Percentiles rank a stretch among this genome's conserved stretches.
These are phyloP conservation scores for Lupinus albus DNA, from an alignment of 306 rosid species.

Conservation along the genomic window DNA sequence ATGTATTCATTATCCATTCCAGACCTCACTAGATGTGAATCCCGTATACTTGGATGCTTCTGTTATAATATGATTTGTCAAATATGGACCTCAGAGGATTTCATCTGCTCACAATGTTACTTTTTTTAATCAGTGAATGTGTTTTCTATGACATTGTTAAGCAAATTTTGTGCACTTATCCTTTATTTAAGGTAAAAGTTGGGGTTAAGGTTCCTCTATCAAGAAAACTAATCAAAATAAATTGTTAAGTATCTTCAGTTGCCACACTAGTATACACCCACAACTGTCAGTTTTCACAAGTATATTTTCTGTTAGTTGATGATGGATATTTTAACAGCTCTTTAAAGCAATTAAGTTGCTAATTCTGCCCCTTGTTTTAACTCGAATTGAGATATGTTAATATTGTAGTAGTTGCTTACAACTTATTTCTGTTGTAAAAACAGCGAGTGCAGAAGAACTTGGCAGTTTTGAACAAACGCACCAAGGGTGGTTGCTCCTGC, in stretches of 20 bases:
- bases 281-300: neutral
- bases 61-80: conserved; percentile 6
- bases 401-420: conserved; percentile 26
- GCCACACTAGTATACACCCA: neutral
- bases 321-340: conserved; percentile 1
- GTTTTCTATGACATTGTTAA: neutral
- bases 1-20: too few relatives aligned
- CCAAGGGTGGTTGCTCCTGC: conserved; percentile 94
- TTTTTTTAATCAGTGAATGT: neutral
- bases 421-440: conserved; percentile 43
- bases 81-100: conserved; percentile 23
- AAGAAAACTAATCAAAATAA: conserved; percentile 13
- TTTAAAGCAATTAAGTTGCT: conserved; percentile 4
- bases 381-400: conserved; percentile 10
- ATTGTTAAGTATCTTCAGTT: conserved; percentile 1
- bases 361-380: neutral
- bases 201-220: neutral
- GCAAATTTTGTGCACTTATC: conserved; percentile 8
- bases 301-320: neutral
- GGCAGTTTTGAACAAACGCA: conserved; percentile 81
- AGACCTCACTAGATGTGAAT: too few relatives aligned
- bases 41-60: too few relatives aligned
- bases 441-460: conserved; percentile 96
- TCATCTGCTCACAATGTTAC: neutral
- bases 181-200: neutral